A percentile compares a stretch with the other conserved stretches of the same genome.
phyloP scores from a whole-genome alignment of 176 grass and related monocot genomes.

The Calamus simplicifolius region DNA sequence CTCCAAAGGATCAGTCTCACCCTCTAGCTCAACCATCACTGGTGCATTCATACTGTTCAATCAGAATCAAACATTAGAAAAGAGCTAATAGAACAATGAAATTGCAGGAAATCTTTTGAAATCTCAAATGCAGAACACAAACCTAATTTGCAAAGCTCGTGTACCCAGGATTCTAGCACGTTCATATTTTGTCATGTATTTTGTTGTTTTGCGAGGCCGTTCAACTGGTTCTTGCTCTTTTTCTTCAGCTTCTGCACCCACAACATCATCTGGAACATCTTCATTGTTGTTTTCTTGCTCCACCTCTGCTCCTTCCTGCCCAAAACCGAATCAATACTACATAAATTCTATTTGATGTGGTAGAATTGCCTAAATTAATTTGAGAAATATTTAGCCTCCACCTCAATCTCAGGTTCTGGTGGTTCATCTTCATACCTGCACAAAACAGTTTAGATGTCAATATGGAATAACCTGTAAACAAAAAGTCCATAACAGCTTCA shows the following conservation, averaged over 20 bases:
- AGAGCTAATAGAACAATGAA: not conserved
- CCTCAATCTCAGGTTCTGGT: constrained; percentile 66
- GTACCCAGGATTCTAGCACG: constrained; percentile 86
- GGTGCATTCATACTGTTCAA: constrained; percentile 90
- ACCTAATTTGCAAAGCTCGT: constrained; percentile 88
- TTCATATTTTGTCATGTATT: constrained; percentile 96
- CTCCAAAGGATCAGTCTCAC: constrained; percentile 92
- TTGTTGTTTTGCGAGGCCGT: constrained; percentile 58
- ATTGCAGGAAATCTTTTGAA: not conserved
- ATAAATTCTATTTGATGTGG: not conserved
- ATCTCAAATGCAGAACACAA: not conserved
- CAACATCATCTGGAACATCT: constrained; percentile 45
- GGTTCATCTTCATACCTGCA: constrained; percentile 81
- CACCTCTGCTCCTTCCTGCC: constrained; percentile 70
- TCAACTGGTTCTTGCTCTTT: constrained; percentile 43
- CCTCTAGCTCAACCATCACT: constrained; percentile 91
- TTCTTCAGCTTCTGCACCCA: constrained; percentile 49
- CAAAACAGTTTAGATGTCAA: not conserved
- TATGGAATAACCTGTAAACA: not conserved
- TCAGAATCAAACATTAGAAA: not conserved
- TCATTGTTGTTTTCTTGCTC: constrained; percentile 74
- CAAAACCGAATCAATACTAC: constrained; percentile 1
- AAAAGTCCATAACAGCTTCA: constrained; percentile 13
- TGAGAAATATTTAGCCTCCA: constrained; percentile 9
- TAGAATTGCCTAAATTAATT: not conserved